phyloP scores from a whole-genome alignment of 176 grass and related monocot genomes.

The Thalia dealbata region DNA sequence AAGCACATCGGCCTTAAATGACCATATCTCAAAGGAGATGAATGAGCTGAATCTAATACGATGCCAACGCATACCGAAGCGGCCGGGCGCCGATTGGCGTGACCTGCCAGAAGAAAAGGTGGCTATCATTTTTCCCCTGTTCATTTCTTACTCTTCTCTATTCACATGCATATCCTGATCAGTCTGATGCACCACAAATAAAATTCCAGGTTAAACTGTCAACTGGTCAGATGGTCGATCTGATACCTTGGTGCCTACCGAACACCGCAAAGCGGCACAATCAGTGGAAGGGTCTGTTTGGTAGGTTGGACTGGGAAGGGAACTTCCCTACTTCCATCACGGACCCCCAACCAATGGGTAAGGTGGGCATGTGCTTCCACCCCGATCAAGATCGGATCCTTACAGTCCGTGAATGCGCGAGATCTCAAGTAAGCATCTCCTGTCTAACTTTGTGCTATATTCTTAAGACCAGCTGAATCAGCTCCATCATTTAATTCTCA shows the following conservation, averaged over 20 bases:
- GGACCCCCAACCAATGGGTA: conserved; percentile 90
- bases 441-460: background rate
- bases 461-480: too few relatives aligned
- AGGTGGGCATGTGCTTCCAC: conserved; percentile 95
- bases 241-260: conserved; percentile 97
- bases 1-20: conserved; percentile 23
- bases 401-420: conserved; percentile 71
- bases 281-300: conserved; percentile 95
- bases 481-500: background rate
- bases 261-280: conserved; percentile 98
- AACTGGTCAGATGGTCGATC: conserved; percentile 69
- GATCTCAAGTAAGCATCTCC: conserved; percentile 50
- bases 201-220: conserved; percentile 78
- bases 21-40: conserved; percentile 82
- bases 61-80: conserved; percentile 52
- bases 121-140: conserved; percentile 9
- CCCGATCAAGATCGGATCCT: conserved; percentile 76
- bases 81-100: conserved; percentile 59
- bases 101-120: conserved; percentile 68
- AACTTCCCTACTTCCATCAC: conserved; percentile 97
- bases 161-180: background rate
- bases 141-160: background rate
- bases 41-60: conserved; percentile 64
- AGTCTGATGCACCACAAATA: background rate
- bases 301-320: conserved; percentile 93